phyloP scores from a whole-genome alignment of 768 basidiomycete species.

The Russula brevipes region DNA sequence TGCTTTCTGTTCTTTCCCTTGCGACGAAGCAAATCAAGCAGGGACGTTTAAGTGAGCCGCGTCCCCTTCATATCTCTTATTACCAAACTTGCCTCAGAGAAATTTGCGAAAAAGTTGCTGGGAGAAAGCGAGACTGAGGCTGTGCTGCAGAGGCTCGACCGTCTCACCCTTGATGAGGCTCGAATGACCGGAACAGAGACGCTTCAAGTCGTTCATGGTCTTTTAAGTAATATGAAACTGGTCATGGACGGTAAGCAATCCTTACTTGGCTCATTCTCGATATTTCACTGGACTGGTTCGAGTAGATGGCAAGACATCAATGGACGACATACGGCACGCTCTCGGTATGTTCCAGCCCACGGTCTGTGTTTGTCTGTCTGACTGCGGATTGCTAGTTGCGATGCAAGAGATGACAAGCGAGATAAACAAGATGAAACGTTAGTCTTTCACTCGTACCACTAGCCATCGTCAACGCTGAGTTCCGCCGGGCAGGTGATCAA shows the following conservation, averaged over 20 bases:
- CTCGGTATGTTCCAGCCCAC: neutral
- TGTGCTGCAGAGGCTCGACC: neutral
- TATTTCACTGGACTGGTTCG: neutral
- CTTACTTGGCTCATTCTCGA: neutral
- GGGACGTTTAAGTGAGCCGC: neutral
- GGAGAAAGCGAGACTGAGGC: neutral
- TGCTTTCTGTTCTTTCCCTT: neutral
- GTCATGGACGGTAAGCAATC: neutral
- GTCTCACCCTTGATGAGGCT: neutral
- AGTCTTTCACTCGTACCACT: neutral
- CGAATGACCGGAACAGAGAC: neutral
- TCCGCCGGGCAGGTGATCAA: neutral
- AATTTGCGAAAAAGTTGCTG: neutral
- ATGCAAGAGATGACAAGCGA: neutral
- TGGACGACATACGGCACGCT: neutral
- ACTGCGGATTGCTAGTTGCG: neutral
- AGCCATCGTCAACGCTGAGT: neutral
- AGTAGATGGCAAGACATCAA: neutral
- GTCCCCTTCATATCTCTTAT: neutral
- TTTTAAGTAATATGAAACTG: neutral
- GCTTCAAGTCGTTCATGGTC: neutral
- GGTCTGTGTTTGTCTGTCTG: no score
- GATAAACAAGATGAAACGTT: conserved; percentile 4
- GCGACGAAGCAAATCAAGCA: neutral
- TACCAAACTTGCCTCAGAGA: neutral